Evolutionary conservation across 805 yeast genomes (phyloP).

Genomic region (Myxozyma vanderwaltii): DNA sequence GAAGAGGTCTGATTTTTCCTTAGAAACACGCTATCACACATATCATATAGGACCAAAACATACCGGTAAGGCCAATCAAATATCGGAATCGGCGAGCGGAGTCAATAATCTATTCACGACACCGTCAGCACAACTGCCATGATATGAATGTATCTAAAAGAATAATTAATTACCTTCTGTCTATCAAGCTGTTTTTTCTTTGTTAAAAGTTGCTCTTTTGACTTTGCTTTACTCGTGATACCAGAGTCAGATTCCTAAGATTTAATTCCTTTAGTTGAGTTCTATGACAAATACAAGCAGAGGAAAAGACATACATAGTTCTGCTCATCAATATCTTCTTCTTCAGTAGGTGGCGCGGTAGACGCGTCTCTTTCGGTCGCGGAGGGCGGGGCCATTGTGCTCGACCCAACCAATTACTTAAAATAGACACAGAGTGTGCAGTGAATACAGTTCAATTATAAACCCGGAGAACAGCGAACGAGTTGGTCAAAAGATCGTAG

Average conservation of each 20-base stretch:
- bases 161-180: conserved; percentile 26
- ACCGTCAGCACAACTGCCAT: background rate
- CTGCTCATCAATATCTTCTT: conserved; percentile 17
- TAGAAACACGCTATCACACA: background rate
- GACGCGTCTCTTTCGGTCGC: conserved; percentile 21
- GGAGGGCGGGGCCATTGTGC: conserved; percentile 10
- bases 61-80: conserved; percentile 66
- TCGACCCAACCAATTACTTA: background rate
- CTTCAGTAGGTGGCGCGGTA: conserved; percentile 18
- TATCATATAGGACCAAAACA: background rate
- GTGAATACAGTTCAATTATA: too few relatives aligned
- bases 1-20: conserved; percentile 58
- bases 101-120: conserved; percentile 49
- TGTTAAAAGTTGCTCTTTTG: conserved; percentile 36
- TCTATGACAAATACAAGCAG: too few relatives aligned
- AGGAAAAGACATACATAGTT: conserved; percentile 1
- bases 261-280: background rate
- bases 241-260: conserved; percentile 14
- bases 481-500: too few relatives aligned
- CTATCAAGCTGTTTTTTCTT: conserved; percentile 31
- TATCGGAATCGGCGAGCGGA: conserved; percentile 82
- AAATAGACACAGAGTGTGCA: background rate
- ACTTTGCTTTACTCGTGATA: conserved; percentile 15
- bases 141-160: background rate
- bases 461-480: background rate